Percentiles rank a stretch among this genome's conserved stretches.
phyloP scores from a whole-genome alignment of 441 rosid species.

The Adansonia madagascariensis region DNA sequence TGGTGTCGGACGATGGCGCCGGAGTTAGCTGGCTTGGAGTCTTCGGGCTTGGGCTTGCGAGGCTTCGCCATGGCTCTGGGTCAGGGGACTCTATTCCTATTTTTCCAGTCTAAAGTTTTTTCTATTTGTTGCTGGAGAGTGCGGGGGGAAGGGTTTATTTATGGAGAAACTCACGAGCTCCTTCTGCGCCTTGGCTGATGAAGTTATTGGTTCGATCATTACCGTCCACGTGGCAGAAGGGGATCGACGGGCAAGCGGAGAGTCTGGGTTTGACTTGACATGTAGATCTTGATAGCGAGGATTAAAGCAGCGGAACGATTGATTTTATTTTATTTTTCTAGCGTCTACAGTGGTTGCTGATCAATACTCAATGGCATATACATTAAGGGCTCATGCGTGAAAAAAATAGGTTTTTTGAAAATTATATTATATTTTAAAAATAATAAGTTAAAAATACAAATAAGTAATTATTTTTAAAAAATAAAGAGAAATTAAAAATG shows the following conservation, averaged over 20 bases:
- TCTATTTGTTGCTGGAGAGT: not conserved
- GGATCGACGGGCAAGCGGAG: not conserved
- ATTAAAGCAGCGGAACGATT: not conserved
- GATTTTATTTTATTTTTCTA: no score
- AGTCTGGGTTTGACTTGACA: conserved; percentile 1
- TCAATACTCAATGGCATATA: no score
- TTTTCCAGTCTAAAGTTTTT: not conserved
- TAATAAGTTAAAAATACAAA: no score
- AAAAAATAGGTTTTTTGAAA: no score
- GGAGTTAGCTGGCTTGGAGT: conserved; percentile 65
- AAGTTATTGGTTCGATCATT: not conserved
- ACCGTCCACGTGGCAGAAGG: conserved; percentile 6
- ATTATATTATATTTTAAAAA: no score
- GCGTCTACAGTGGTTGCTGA: no score
- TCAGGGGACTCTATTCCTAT: not conserved
- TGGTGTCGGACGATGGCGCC: conserved; percentile 88
- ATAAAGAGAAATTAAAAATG: no score
- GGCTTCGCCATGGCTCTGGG: conserved; percentile 75
- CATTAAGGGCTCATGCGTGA: no score
- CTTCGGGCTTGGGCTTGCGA: conserved; percentile 83
- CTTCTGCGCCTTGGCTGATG: not conserved
- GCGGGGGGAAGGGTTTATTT: conserved; percentile 4
- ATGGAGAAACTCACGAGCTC: conserved; percentile 22
- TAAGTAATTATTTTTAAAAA: no score
- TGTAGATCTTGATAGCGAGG: not conserved